Evolutionary conservation across 1,284 basidiomycete genomes (phyloP).

Genomic region (Marasmius sp.): DNA sequence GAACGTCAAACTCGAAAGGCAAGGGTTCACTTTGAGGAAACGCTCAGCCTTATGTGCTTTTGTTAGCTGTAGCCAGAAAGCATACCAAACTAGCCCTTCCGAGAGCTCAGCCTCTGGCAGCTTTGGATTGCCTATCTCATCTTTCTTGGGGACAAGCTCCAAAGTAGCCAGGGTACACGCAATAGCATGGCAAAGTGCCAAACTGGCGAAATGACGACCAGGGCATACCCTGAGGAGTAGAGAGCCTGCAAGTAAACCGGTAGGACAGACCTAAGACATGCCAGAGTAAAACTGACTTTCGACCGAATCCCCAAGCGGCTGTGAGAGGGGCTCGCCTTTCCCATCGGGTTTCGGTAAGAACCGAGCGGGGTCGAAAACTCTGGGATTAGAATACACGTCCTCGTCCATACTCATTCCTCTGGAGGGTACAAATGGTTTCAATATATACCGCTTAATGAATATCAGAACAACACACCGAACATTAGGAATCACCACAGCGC

Average conservation of each 20-base stretch:
- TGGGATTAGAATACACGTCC: background rate
- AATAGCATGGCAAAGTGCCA: background rate
- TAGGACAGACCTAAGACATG: background rate
- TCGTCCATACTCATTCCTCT: conserved; percentile 4
- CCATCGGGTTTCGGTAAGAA: conserved; percentile 1
- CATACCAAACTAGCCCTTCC: background rate
- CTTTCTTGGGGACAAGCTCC: background rate
- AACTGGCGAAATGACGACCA: background rate
- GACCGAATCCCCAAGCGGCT: background rate
- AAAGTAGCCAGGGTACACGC: background rate
- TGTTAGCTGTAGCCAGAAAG: no score
- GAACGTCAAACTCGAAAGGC: background rate
- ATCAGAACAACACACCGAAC: background rate
- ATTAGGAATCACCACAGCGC: background rate
- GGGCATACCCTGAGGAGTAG: background rate
- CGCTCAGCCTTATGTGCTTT: no score
- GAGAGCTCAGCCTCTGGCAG: background rate
- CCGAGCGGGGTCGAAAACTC: background rate
- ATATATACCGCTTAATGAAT: background rate
- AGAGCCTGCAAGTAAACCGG: background rate
- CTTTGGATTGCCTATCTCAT: background rate
- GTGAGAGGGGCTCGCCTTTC: conserved; percentile 2
- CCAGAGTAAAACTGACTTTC: background rate
- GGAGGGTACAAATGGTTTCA: background rate
- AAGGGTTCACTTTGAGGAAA: background rate